These are phyloP conservation scores for Bodo saltans DNA, from an alignment of 78 protist genomes.

Conservation along the genomic window DNA sequence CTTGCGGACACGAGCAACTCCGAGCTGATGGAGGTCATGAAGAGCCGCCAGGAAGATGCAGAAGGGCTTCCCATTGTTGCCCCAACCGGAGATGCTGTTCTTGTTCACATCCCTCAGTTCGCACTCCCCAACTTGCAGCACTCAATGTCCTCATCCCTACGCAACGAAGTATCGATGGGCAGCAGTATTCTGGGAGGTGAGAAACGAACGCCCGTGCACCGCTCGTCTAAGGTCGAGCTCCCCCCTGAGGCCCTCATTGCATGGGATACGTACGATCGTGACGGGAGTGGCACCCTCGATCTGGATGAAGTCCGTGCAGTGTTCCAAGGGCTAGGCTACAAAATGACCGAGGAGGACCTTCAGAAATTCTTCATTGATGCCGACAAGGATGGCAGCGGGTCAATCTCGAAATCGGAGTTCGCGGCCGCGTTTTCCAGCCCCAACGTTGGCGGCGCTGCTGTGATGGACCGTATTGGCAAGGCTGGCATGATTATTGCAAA, in stretches of 20 bases:
- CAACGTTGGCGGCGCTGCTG: background rate
- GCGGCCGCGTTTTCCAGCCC: background rate
- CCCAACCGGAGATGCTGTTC: no score
- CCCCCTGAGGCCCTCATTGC: background rate
- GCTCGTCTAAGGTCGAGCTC: no score
- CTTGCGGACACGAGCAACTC: no score
- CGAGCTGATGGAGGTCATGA: no score
- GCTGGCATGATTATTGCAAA: background rate
- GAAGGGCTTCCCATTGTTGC: no score
- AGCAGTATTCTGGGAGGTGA: no score
- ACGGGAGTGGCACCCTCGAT: slow-evolving; percentile 18
- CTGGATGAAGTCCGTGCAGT: background rate
- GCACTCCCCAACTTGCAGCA: no score
- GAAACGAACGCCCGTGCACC: no score
- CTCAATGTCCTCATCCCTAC: no score
- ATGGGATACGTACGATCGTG: background rate
- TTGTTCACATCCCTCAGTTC: no score
- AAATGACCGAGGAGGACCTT: background rate
- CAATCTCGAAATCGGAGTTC: slow-evolving; percentile 8
- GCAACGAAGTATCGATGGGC: no score
- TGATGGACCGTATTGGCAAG: background rate
- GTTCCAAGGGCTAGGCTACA: background rate
- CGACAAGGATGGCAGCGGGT: slow-evolving; percentile 13
- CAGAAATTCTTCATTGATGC: background rate
- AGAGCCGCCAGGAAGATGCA: no score